Evolutionary conservation across 768 basidiomycete species (phyloP).

Genomic region (Termitomyces sp.): DNA sequence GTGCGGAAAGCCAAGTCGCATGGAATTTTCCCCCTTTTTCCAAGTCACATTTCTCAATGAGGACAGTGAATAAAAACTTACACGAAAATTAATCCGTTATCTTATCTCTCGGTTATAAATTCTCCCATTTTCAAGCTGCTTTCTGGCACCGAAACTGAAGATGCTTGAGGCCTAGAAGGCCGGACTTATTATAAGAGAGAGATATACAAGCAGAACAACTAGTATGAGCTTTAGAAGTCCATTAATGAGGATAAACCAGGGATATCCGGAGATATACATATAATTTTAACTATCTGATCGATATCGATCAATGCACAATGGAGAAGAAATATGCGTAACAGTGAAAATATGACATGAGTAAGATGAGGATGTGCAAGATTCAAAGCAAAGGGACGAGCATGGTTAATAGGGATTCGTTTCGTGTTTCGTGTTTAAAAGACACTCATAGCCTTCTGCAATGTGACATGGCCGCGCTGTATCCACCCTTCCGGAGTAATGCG

Average conservation of each 20-base stretch:
- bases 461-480: constrained; percentile 41
- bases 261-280: neutral
- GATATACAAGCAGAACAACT: neutral
- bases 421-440: constrained; percentile 10
- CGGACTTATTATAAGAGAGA: neutral
- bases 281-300: neutral
- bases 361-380: neutral
- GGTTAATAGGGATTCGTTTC: neutral
- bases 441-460: constrained; percentile 38
- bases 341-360: neutral
- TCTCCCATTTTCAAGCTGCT: neutral
- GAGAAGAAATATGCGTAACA: neutral
- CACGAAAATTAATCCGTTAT: neutral
- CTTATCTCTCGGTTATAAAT: constrained; percentile 3
- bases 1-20: constrained; percentile 15
- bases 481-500: constrained; percentile 50
- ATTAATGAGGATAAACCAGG: neutral
- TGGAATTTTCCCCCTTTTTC: constrained; percentile 8
- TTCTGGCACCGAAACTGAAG: neutral
- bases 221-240: neutral
- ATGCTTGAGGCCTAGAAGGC: neutral
- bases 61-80: neutral
- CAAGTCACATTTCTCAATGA: constrained; percentile 7
- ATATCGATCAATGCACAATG: neutral
- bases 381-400: neutral